These are phyloP conservation scores for Pythium sukuiense DNA, from an alignment of 352 stramenopile species.

Conservation along the genomic window DNA sequence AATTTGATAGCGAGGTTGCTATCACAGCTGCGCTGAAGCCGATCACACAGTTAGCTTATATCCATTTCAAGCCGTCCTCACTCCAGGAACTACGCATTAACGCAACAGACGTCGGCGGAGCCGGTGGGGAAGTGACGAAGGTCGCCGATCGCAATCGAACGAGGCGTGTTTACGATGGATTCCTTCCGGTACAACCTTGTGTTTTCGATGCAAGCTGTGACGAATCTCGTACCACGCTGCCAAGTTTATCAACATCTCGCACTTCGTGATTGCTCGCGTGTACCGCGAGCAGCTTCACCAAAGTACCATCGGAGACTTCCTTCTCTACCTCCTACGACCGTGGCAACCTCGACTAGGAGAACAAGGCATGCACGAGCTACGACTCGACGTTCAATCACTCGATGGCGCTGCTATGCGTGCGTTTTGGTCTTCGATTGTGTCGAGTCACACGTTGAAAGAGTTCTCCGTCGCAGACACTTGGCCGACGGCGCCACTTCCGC, in stretches of 20 bases:
- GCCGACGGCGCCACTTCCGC: background rate
- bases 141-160: background rate
- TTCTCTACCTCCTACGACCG: constrained; percentile 15
- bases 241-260: constrained; percentile 18
- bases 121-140: too few species aligned
- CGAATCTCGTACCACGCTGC: constrained; percentile 19
- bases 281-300: constrained; percentile 16
- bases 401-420: constrained; percentile 16
- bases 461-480: background rate
- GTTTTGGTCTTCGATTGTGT: constrained; percentile 13
- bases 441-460: background rate
- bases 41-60: constrained; percentile 16
- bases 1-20: constrained; percentile 17
- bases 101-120: too few species aligned
- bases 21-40: constrained; percentile 10
- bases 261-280: constrained; percentile 7
- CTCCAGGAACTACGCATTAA: background rate
- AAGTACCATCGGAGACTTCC: constrained; percentile 18
- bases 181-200: constrained; percentile 17
- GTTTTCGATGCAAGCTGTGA: constrained; percentile 4
- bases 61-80: background rate
- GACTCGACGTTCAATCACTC: background rate
- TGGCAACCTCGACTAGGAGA: constrained; percentile 11
- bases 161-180: constrained; percentile 9
- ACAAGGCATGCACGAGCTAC: constrained; percentile 2